Base-by-base conservation (phyloP, 163 green algal genomes). In the Chlorella variabilis region DNA sequence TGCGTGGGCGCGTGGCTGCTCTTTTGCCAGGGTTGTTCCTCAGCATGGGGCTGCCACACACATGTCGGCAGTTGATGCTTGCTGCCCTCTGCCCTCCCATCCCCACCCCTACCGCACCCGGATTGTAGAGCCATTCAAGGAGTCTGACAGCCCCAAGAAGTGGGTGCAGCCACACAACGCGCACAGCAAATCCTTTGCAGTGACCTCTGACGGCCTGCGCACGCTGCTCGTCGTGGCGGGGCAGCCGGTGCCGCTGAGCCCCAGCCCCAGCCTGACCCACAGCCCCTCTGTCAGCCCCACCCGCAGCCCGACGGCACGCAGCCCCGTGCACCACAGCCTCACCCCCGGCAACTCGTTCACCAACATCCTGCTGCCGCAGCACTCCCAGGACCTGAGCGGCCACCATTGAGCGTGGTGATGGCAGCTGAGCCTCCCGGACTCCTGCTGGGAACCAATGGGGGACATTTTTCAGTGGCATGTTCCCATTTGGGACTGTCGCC, bases 191-290 rank as follows among this genome's bases (percentile, higher is more conserved):
- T 27, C 20, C 4, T 67, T 67, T 38, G 59, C 59, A 38, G 59
- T 67, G 5, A 67, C 59, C 4, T 67, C 59, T 38, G 59, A 67
- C n/a, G 59, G 59, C 27, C 59, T 27, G 7, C 9, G 59, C 8
- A 67, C 59, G 59, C 59, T 67, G 7, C n/a, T 67, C 8, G 59
- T 67, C 20, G 59, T 67, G 59, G 59, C n/a, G 59, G 59, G 59
- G 7, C 59, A 67, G 59, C 59, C 59, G 27, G 59, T 67, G 59
- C 59, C 59, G 59, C 59, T 67, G 8, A 67, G 59, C 59, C 59
- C 59, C n/a, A 67, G 59, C 59, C n/a, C 59, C n/a, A 39, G 27
- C 59, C 27, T 67, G n/a, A 67, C 59, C 6, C 59, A 67, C 27
- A 67, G 59, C 29, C 59, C 59, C 9, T 36, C 59, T 4, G 29